phyloP scores from a whole-genome alignment of 2,329 filamentous ascomycete species.

The Aspergillus nomiae region DNA sequence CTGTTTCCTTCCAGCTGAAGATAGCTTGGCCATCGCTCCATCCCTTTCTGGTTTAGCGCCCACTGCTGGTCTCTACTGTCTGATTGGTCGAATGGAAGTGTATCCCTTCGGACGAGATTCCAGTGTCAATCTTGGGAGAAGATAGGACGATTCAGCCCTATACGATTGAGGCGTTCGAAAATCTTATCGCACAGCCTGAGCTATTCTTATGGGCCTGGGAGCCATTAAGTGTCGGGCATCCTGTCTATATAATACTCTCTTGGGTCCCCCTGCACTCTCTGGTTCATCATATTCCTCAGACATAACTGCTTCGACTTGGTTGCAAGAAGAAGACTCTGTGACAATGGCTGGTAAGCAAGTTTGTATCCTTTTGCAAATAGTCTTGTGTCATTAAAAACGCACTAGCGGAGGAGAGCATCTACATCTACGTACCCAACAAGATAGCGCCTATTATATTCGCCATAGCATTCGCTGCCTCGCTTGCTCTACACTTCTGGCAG shows the following conservation, averaged over 20 bases:
- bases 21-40: not conserved
- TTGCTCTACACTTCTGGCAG: slow-evolving; percentile 54
- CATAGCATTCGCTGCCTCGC: slow-evolving; percentile 44
- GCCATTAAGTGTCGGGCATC: not conserved
- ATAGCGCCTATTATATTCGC: slow-evolving; percentile 57
- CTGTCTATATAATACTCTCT: not conserved
- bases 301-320: not conserved
- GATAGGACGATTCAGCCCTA: not conserved
- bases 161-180: too few relatives aligned
- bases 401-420: slow-evolving; percentile 35
- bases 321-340: not conserved
- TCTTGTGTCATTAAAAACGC: not conserved
- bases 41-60: not conserved
- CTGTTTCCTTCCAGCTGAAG: not conserved
- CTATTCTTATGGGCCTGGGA: not conserved
- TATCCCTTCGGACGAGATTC: not conserved
- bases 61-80: not conserved
- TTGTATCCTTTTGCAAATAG: not conserved
- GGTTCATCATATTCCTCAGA: not conserved
- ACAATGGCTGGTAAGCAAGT: not conserved
- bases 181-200: not conserved
- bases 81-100: not conserved
- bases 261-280: not conserved
- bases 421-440: slow-evolving; percentile 58
- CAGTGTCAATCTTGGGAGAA: not conserved